Conservation (phyloP, 2,329 filamentous ascomycete genomes). For the Fusarium multiceps region DNA sequence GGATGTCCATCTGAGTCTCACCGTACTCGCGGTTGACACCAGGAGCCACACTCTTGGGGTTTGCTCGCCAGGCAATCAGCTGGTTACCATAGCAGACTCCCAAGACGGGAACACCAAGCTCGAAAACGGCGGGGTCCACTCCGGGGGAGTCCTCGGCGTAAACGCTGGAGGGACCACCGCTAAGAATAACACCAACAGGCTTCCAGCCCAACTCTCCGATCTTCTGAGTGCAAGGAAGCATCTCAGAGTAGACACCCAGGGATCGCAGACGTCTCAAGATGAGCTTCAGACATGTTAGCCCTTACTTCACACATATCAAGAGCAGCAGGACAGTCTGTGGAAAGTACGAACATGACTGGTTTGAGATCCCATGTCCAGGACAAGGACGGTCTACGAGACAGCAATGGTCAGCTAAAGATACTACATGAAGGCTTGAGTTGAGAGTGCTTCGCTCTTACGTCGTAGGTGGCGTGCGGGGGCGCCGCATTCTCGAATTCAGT, state of each 20-base stretch:
- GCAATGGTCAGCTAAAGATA: not conserved
- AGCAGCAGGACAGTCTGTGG: not conserved
- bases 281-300: not conserved
- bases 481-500: not conserved
- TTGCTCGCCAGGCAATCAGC: conserved; percentile 48
- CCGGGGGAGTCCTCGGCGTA: conserved; percentile 79
- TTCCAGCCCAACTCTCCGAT: conserved; percentile 34
- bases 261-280: conserved; percentile 64
- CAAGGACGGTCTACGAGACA: conserved; percentile 1
- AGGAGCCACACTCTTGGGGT: conserved; percentile 35
- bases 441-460: not conserved
- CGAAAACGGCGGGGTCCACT: conserved; percentile 70
- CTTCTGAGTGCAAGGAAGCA: conserved; percentile 47
- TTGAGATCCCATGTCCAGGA: conserved; percentile 7
- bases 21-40: conserved; percentile 26
- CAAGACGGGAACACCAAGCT: conserved; percentile 47
- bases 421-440: not conserved
- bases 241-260: conserved; percentile 80
- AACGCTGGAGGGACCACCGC: conserved; percentile 72
- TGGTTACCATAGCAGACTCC: conserved; percentile 45
- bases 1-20: conserved; percentile 61
- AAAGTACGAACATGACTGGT: conserved; percentile 3
- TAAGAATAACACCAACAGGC: conserved; percentile 81
- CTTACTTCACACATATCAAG: not conserved
- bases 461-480: conserved; percentile 5